These are phyloP conservation scores for Boletus sp. DNA, from an alignment of 1,284 basidiomycete genomes.

Conservation along the genomic window DNA sequence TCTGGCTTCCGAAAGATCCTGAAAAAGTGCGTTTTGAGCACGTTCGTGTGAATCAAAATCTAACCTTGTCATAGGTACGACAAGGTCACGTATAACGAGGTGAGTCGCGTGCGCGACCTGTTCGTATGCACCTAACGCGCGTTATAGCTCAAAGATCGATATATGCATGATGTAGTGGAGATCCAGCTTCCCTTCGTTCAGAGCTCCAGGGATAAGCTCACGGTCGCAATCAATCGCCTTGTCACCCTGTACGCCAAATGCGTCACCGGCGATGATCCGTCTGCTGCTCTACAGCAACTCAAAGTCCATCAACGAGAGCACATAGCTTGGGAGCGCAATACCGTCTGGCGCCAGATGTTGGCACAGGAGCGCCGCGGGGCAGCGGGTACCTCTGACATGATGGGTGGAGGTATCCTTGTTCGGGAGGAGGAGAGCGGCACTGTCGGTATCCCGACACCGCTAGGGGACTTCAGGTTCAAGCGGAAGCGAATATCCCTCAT, in stretches of 20 bases:
- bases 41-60: neutral
- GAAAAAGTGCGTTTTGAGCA: slow-evolving; percentile 71
- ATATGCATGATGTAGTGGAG: slow-evolving; percentile 79
- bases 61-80: slow-evolving; percentile 66
- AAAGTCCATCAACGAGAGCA: slow-evolving; percentile 89
- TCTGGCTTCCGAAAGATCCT: slow-evolving; percentile 96
- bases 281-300: slow-evolving; percentile 77
- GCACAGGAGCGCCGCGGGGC: slow-evolving; percentile 78
- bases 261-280: slow-evolving; percentile 74
- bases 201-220: slow-evolving; percentile 63
- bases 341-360: slow-evolving; percentile 98
- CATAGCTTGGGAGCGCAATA: slow-evolving; percentile 93
- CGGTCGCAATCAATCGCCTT: slow-evolving; percentile 60
- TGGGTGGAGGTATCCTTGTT: slow-evolving; percentile 51
- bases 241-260: slow-evolving; percentile 84
- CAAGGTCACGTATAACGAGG: slow-evolving; percentile 86
- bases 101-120: slow-evolving; percentile 19
- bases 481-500: slow-evolving; percentile 60
- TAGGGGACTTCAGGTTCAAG: slow-evolving; percentile 65
- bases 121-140: neutral
- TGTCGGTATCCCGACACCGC: slow-evolving; percentile 57
- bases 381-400: slow-evolving; percentile 40
- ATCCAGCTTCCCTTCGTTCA: slow-evolving; percentile 66
- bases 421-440: slow-evolving; percentile 52
- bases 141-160: slow-evolving; percentile 73